These are phyloP conservation scores for Polygonum aviculare DNA, from an alignment of 148 eudicot genomes.

Conservation along the genomic window DNA sequence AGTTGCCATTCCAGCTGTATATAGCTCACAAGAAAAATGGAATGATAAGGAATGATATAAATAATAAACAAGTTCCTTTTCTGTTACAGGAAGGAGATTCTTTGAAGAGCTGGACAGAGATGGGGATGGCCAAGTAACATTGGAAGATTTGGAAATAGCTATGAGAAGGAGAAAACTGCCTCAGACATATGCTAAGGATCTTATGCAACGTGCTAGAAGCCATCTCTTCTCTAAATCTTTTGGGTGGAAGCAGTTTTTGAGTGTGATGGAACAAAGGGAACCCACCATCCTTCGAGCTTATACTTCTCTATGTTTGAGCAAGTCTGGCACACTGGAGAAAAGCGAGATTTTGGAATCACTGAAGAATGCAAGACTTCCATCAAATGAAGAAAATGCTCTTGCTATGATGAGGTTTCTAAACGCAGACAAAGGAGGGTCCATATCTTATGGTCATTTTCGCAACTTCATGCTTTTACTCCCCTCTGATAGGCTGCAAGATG, in stretches of 20 bases:
- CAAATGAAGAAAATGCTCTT: conserved; percentile 89
- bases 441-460: conserved; percentile 97
- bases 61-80: background rate
- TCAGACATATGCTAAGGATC: conserved; percentile 69
- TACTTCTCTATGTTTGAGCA: conserved; percentile 89
- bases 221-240: conserved; percentile 86
- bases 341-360: conserved; percentile 84
- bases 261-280: conserved; percentile 95
- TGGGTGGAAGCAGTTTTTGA: conserved; percentile 88
- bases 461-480: conserved; percentile 93
- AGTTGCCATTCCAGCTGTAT: background rate
- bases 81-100: conserved; percentile 69
- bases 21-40: background rate
- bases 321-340: conserved; percentile 89
- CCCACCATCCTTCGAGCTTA: conserved; percentile 94
- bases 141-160: conserved; percentile 91
- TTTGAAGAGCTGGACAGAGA: conserved; percentile 96
- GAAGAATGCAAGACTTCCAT: conserved; percentile 87
- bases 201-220: conserved; percentile 73
- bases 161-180: conserved; percentile 89
- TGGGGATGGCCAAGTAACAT: conserved; percentile 84
- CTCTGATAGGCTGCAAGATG: conserved; percentile 89
- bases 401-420: conserved; percentile 96
- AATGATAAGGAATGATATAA: background rate
- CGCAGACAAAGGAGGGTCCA: conserved; percentile 76